phyloP scores from a whole-genome alignment of 345 rosid genomes.

The rapeseed (Brassica napus) region DNA sequence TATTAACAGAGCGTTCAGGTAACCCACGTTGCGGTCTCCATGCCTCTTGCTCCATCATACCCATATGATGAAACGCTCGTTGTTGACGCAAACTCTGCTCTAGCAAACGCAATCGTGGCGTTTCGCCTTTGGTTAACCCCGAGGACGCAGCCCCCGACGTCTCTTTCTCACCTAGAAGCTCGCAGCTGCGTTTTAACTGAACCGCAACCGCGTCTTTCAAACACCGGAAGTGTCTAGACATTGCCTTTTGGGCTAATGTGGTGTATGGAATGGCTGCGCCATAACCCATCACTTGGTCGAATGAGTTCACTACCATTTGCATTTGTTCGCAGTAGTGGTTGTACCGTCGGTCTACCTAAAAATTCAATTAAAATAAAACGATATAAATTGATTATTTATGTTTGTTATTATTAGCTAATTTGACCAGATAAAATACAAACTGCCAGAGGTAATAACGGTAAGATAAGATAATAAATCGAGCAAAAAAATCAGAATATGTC shows the following conservation, averaged over 20 bases:
- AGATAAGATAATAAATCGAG: not conserved
- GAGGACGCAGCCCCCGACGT: constrained; percentile 59
- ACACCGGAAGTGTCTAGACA: constrained; percentile 97
- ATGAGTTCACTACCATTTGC: constrained; percentile 80
- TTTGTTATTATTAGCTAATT: not conserved
- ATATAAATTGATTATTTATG: not conserved
- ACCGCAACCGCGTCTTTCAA: constrained; percentile 74
- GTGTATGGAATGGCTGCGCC: constrained; percentile 85
- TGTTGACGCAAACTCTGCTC: constrained; percentile 93
- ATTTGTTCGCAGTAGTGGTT: constrained; percentile 89
- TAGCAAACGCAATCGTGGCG: constrained; percentile 77
- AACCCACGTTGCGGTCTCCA: constrained; percentile 99
- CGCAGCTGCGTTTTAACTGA: constrained; percentile 78
- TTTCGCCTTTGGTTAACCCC: constrained; percentile 82
- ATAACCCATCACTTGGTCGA: constrained; percentile 78
- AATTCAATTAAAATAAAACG: not conserved
- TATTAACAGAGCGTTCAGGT: constrained; percentile 91
- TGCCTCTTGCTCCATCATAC: constrained; percentile 89
- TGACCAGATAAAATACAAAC: not conserved
- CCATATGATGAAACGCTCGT: constrained; percentile 92
- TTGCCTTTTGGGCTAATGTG: constrained; percentile 90
- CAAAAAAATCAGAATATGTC: not conserved
- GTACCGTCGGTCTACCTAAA: constrained; percentile 89
- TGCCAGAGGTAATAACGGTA: not conserved
- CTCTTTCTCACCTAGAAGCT: constrained; percentile 82